phyloP scores from a whole-genome alignment of 176 grass and related monocot genomes.

The Oryza rufipogon region DNA sequence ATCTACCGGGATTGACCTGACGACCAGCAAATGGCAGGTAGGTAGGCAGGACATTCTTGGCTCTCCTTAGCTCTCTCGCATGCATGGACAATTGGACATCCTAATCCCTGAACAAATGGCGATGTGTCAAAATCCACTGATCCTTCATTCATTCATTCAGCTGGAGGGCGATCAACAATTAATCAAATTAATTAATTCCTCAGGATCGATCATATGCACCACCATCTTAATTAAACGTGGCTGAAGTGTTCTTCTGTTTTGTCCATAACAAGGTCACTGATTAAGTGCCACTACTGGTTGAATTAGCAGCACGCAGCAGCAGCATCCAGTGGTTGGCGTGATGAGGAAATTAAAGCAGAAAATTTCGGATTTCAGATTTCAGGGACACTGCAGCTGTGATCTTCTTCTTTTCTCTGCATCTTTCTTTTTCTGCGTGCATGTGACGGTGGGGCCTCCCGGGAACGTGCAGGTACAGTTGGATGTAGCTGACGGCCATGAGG shows the following conservation, averaged over 20 bases:
- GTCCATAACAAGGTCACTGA: background rate
- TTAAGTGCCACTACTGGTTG: background rate
- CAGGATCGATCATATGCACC: background rate
- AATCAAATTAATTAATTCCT: background rate
- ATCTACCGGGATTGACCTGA: background rate
- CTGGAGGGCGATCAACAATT: background rate
- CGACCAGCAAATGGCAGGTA: background rate
- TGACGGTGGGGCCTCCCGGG: constrained; percentile 30
- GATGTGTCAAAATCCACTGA: background rate
- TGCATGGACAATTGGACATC: background rate
- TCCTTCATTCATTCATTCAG: background rate
- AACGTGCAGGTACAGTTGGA: constrained; percentile 49
- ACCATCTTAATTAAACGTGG: constrained; percentile 15
- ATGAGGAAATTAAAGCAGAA: background rate
- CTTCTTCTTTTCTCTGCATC: background rate
- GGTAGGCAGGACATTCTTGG: background rate
- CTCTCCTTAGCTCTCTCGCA: background rate
- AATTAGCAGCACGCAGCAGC: background rate
- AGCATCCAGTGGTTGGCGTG: background rate
- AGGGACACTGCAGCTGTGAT: background rate
- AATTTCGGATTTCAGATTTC: background rate
- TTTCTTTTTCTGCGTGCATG: constrained; percentile 9
- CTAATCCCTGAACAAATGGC: background rate
- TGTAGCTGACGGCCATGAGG: background rate
- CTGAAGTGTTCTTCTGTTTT: constrained; percentile 4